Conservation (phyloP, 179 eudicot genomes). For the Beta corolliflora region DNA sequence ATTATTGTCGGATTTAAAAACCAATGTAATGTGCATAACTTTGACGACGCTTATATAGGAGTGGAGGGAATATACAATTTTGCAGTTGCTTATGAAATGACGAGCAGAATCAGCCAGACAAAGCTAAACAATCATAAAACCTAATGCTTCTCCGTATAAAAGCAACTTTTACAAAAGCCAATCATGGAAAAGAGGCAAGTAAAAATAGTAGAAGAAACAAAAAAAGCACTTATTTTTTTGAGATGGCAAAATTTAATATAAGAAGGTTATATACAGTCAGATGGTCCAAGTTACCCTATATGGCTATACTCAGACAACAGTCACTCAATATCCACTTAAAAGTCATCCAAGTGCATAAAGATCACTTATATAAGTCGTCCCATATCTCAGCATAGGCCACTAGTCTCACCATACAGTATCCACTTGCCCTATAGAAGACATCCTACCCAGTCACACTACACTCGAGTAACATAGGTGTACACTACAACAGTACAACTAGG, state of each 20-base stretch:
- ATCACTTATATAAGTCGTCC: not conserved
- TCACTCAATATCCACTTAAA: not conserved
- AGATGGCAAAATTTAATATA: not conserved
- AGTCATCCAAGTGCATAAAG: not conserved
- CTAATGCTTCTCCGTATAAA: not conserved
- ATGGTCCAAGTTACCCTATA: not conserved
- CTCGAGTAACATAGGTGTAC: not conserved
- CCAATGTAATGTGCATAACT: too few species aligned
- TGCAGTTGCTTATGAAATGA: not conserved
- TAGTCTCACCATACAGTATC: not conserved
- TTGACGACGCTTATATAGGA: too few species aligned
- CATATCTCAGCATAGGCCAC: not conserved
- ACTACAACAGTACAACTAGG: not conserved
- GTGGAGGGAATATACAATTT: not conserved
- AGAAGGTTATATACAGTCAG: not conserved
- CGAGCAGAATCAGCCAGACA: not conserved
- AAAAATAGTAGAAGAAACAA: not conserved
- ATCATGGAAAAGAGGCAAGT: not conserved
- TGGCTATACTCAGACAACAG: not conserved
- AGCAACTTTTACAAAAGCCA: not conserved
- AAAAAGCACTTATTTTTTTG: not conserved
- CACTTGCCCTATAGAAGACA: not conserved
- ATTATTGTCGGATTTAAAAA: too few species aligned
- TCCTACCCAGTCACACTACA: not conserved
- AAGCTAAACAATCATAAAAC: not conserved